Conservation (phyloP, 2,329 filamentous ascomycete species). For the Penicillium polonicum region DNA sequence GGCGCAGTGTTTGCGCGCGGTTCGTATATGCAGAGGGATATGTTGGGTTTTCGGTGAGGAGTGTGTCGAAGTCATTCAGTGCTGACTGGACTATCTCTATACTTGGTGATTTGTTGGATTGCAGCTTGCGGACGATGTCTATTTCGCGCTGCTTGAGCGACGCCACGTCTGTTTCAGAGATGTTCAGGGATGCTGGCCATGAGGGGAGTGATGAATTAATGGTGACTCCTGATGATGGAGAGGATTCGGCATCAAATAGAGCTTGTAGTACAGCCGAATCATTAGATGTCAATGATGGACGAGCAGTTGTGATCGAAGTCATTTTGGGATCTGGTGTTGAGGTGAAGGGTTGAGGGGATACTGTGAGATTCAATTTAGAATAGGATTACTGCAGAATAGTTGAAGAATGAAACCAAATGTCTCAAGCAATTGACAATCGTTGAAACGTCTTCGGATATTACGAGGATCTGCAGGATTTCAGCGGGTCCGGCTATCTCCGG, state of each 20-base stretch:
- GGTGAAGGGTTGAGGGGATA: neutral
- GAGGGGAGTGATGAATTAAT: constrained; percentile 42
- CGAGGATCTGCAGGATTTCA: neutral
- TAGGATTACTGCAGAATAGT: neutral
- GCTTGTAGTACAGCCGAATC: constrained; percentile 48
- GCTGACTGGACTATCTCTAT: constrained; percentile 31
- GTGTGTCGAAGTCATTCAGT: constrained; percentile 40
- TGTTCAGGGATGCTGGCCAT: constrained; percentile 38
- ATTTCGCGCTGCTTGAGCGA: constrained; percentile 42
- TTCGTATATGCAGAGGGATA: constrained; percentile 59
- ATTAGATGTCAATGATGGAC: constrained; percentile 41
- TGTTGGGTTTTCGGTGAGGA: constrained; percentile 45
- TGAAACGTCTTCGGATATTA: constrained; percentile 1
- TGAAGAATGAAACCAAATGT: neutral
- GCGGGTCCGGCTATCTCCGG: constrained; percentile 22
- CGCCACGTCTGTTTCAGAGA: constrained; percentile 38
- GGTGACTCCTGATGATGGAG: constrained; percentile 38
- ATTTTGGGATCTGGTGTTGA: constrained; percentile 12
- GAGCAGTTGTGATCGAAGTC: constrained; percentile 22
- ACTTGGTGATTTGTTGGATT: constrained; percentile 22
- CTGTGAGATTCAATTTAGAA: neutral
- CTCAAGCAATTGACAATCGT: neutral
- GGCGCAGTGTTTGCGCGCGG: constrained; percentile 51
- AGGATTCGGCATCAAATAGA: constrained; percentile 48
- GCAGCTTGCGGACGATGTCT: constrained; percentile 42